These are phyloP conservation scores for Microdochium bolleyi DNA, from an alignment of 2,329 filamentous ascomycete species.

Conservation along the genomic window DNA sequence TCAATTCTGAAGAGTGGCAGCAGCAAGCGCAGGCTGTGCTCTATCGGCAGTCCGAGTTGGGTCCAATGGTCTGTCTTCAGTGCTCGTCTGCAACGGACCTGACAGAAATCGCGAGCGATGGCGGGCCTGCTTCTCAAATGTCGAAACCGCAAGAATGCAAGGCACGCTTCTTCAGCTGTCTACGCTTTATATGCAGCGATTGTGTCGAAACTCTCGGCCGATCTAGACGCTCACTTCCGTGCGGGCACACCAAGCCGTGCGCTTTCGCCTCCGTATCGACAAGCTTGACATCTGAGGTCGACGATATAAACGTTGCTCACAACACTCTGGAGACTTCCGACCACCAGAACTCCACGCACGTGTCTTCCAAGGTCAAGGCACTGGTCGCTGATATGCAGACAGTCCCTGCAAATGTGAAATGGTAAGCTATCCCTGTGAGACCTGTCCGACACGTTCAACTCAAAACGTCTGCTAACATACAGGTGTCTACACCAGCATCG, in stretches of 20 bases:
- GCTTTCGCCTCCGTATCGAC: neutral
- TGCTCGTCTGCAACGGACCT: slow-evolving; percentile 17
- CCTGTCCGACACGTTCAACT: neutral
- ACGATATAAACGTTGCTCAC: neutral
- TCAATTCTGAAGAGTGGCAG: slow-evolving; percentile 9
- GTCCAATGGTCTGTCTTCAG: slow-evolving; percentile 13
- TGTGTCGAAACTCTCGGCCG: neutral
- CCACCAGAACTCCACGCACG: neutral
- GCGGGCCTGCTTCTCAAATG: neutral
- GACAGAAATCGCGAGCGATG: slow-evolving; percentile 12
- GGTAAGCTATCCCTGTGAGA: slow-evolving; percentile 15
- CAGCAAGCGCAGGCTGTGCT: slow-evolving; percentile 23
- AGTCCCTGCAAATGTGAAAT: slow-evolving; percentile 20
- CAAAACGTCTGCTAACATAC: neutral
- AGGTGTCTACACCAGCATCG: slow-evolving; percentile 23
- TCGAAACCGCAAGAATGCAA: neutral
- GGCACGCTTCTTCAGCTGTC: slow-evolving; percentile 22
- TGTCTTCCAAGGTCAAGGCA: slow-evolving; percentile 24
- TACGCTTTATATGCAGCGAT: slow-evolving; percentile 19
- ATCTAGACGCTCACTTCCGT: neutral
- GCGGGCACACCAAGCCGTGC: neutral
- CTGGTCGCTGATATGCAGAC: slow-evolving; percentile 21
- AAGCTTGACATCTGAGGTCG: neutral
- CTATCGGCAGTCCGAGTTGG: slow-evolving; percentile 20
- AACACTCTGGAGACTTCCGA: neutral